Evolutionary conservation across 1,139 yeast species (phyloP).

Genomic region (Debaryomycetaceae sp.): DNA sequence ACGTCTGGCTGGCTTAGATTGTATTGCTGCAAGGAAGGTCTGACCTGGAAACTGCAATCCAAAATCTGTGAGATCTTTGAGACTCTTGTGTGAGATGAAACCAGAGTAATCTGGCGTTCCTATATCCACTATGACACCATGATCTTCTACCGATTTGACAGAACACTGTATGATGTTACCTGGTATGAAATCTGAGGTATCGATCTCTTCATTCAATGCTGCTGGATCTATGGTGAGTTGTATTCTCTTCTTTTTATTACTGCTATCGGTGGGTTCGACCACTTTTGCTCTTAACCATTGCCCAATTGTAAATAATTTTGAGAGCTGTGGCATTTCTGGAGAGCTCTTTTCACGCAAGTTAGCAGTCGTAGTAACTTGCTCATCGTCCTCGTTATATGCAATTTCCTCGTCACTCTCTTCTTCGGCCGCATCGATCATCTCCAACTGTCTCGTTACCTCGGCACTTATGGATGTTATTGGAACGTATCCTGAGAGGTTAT

Average conservation of each 20-base stretch:
- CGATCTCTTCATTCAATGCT: conserved; percentile 58
- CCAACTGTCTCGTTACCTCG: conserved; percentile 56
- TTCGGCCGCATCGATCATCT: conserved; percentile 39
- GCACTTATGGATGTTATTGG: conserved; percentile 73
- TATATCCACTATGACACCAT: conserved; percentile 74
- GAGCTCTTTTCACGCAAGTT: conserved; percentile 19
- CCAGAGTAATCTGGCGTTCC: conserved; percentile 62
- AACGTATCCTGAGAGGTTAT: conserved; percentile 74
- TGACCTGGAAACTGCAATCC: conserved; percentile 28
- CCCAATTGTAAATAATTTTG: conserved; percentile 59
- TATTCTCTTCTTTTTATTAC: conserved; percentile 55
- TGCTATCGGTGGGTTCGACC: conserved; percentile 36
- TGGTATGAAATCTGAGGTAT: conserved; percentile 57
- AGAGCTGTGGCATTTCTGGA: conserved; percentile 53
- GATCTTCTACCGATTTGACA: conserved; percentile 82
- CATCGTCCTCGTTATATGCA: conserved; percentile 27
- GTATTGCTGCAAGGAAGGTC: conserved; percentile 50
- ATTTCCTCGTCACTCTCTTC: conserved; percentile 45
- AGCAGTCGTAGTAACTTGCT: conserved; percentile 23
- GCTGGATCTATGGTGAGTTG: conserved; percentile 76
- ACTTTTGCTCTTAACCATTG: conserved; percentile 86
- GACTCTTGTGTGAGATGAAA: conserved; percentile 72
- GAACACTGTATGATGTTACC: conserved; percentile 74
- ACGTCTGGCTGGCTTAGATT: conserved; percentile 49
- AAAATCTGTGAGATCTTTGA: conserved; percentile 14